phyloP scores from a whole-genome alignment of 345 rosid genomes.

The Theobroma cacao region DNA sequence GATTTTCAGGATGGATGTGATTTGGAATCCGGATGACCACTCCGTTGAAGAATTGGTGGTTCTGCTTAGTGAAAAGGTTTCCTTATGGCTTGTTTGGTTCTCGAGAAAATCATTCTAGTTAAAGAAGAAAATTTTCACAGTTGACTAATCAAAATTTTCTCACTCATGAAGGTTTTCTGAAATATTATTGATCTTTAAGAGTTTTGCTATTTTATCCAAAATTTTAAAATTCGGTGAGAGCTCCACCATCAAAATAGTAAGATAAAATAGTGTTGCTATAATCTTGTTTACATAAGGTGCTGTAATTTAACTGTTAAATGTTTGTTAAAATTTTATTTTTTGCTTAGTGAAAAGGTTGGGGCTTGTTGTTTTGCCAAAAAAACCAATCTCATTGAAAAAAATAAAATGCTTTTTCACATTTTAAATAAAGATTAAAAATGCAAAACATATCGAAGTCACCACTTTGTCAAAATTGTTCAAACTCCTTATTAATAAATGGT shows the following conservation, averaged over 20 bases:
- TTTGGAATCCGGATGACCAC: conserved; percentile 58
- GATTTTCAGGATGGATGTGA: conserved; percentile 45
- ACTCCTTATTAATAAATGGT: not conserved
- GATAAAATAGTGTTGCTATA: no score
- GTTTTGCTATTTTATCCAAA: not conserved
- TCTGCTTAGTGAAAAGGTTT: conserved; percentile 61
- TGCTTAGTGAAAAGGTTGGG: not conserved
- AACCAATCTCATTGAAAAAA: not conserved
- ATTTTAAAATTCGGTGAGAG: not conserved
- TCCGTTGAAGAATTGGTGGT: conserved; percentile 53
- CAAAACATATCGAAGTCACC: not conserved
- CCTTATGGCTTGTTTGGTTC: conserved; percentile 17
- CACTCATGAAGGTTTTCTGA: not conserved
- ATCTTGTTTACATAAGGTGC: no score
- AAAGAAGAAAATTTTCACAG: not conserved
- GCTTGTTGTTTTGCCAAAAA: not conserved
- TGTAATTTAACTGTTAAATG: no score
- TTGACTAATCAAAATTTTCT: not conserved
- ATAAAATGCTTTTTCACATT: no score
- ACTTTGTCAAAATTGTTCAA: not conserved
- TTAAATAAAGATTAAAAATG: no score
- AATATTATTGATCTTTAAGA: not conserved
- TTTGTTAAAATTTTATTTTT: no score
- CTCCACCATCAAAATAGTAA: no score
- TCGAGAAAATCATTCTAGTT: not conserved